phyloP scores from a whole-genome alignment of 1,139 yeast species.

The Nakaseomyces bracarensis region DNA sequence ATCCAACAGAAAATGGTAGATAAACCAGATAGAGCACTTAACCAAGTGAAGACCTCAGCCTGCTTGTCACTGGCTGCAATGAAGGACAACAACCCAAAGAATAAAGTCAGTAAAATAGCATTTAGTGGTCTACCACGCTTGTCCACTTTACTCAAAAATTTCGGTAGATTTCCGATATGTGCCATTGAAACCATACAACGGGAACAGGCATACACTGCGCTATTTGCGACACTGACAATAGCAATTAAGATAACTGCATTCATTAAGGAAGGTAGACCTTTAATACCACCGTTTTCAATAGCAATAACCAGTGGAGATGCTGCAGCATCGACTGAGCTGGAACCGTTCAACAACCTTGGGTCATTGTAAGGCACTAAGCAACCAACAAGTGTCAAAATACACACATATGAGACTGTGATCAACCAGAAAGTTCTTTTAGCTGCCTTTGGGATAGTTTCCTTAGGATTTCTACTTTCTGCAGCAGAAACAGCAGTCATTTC shows the following conservation, averaged over 20 bases:
- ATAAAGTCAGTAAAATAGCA: conserved; percentile 45
- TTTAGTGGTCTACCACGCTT: conserved; percentile 56
- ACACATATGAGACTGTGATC: conserved; percentile 55
- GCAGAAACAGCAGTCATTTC: conserved; percentile 82
- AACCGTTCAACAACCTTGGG: conserved; percentile 39
- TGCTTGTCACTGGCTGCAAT: conserved; percentile 53
- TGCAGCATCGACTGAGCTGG: conserved; percentile 43
- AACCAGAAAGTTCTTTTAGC: conserved; percentile 76
- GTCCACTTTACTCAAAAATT: conserved; percentile 49
- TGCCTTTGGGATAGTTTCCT: conserved; percentile 60
- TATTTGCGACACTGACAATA: conserved; percentile 60
- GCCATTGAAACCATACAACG: conserved; percentile 62
- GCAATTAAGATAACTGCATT: conserved; percentile 49
- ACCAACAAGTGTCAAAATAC: conserved; percentile 55
- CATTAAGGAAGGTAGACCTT: conserved; percentile 43
- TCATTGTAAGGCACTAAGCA: conserved; percentile 60
- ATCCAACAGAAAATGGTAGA: conserved; percentile 64
- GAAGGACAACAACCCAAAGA: conserved; percentile 52
- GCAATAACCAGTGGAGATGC: conserved; percentile 50
- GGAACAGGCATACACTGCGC: conserved; percentile 57
- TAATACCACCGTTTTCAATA: conserved; percentile 41
- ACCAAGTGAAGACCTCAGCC: conserved; percentile 55
- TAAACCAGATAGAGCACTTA: conserved; percentile 57
- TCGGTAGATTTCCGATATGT: conserved; percentile 56
- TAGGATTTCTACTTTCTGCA: conserved; percentile 76